Conservation (phyloP, 2,329 filamentous ascomycete genomes). For the Epichloe gansuensis region DNA sequence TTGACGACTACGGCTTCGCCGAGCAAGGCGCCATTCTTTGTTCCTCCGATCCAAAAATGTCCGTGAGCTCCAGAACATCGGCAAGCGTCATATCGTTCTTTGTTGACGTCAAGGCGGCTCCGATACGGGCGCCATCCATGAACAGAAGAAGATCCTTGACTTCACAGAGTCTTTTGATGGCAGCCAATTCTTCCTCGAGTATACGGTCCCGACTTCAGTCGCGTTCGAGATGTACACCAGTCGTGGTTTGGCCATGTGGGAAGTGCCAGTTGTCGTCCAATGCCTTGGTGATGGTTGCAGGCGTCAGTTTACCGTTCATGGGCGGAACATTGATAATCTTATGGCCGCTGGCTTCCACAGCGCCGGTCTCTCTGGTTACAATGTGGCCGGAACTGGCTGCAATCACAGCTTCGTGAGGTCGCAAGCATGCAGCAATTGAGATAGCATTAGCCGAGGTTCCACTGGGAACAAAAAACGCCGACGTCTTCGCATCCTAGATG, state of each 20-base stretch:
- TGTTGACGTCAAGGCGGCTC: constrained; percentile 28
- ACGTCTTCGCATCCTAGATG: constrained; percentile 27
- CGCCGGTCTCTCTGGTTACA: constrained; percentile 35
- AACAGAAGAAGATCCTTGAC: constrained; percentile 29
- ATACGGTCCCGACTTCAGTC: constrained; percentile 37
- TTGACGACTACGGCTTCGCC: constrained; percentile 40
- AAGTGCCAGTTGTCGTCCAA: constrained; percentile 37
- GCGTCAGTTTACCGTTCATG: constrained; percentile 34
- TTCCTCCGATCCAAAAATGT: constrained; percentile 43
- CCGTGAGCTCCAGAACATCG: constrained; percentile 34
- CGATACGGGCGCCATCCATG: constrained; percentile 36
- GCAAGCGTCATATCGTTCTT: constrained; percentile 30
- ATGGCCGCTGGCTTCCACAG: constrained; percentile 38
- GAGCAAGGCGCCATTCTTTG: constrained; percentile 37
- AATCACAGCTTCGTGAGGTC: constrained; percentile 39
- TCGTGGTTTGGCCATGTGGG: constrained; percentile 36
- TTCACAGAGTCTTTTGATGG: constrained; percentile 31
- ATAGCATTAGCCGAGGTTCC: constrained; percentile 40
- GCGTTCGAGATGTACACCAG: constrained; percentile 42
- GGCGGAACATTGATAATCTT: constrained; percentile 37
- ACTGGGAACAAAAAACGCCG: constrained; percentile 38
- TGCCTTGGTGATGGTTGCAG: constrained; percentile 27
- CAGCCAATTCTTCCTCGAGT: constrained; percentile 30
- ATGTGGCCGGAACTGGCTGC: constrained; percentile 37
- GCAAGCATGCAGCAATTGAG: constrained; percentile 37